Conservation (phyloP, 441 rosid genomes). For the Mallotus repandus region DNA sequence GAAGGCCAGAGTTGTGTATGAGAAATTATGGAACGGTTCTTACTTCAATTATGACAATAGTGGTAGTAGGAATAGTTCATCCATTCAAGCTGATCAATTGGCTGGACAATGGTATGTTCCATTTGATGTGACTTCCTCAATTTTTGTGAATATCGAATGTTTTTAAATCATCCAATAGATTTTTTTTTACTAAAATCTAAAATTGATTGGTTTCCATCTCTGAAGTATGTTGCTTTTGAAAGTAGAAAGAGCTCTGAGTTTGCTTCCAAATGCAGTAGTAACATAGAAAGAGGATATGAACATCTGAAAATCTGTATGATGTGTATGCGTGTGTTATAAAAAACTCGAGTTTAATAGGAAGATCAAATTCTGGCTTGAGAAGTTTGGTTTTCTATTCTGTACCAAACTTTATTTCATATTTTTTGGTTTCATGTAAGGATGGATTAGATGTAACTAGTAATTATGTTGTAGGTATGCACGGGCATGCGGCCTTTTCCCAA, state of each 20-base stretch:
- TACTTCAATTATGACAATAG: constrained; percentile 84
- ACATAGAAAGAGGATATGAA: not conserved
- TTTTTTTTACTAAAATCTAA: not conserved
- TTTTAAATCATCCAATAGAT: not conserved
- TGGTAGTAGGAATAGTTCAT: constrained; percentile 55
- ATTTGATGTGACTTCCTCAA: constrained; percentile 2
- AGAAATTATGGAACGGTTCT: constrained; percentile 86
- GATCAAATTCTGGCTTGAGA: too few species aligned
- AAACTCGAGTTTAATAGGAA: too few species aligned
- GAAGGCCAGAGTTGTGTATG: constrained; percentile 71
- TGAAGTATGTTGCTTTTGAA: constrained; percentile 3
- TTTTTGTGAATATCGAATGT: not conserved
- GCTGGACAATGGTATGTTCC: constrained; percentile 82
- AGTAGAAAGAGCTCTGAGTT: not conserved
- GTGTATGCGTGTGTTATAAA: too few species aligned
- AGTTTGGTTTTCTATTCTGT: too few species aligned
- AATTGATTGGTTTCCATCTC: not conserved
- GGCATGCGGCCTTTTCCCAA: constrained; percentile 79
- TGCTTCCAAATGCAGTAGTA: not conserved
- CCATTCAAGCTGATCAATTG: constrained; percentile 94
- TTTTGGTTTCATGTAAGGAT: not conserved
- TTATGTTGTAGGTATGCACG: constrained; percentile 60
- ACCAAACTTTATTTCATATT: too few species aligned
- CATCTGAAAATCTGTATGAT: not conserved
- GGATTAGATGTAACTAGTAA: not conserved